Conservation (phyloP, 257 asterid genomes). For the Nicotiana undulata region DNA sequence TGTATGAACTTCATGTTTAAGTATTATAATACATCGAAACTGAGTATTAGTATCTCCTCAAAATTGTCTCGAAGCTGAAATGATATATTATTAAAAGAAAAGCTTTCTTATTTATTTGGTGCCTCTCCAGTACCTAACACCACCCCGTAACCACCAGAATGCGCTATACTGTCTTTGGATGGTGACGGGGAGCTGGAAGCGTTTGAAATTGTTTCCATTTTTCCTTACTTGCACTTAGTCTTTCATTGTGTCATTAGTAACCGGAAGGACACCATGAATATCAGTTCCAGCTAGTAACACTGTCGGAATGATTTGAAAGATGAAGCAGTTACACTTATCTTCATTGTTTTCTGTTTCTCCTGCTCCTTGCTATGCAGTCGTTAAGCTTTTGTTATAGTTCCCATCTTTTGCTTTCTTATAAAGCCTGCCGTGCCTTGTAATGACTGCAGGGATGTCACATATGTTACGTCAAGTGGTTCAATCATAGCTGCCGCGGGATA, state of each 20-base stretch:
- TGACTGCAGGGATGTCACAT: constrained; percentile 74
- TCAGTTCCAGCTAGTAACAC: not conserved
- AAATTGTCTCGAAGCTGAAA: not conserved
- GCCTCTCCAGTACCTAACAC: not conserved
- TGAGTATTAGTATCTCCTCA: not conserved
- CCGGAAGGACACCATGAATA: no score
- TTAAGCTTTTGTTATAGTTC: not conserved
- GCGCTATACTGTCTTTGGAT: not conserved
- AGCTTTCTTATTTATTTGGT: not conserved
- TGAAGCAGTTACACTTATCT: not conserved
- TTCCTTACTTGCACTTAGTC: not conserved
- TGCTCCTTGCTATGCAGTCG: not conserved
- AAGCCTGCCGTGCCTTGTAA: not conserved
- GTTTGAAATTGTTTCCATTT: not conserved
- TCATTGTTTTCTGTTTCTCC: not conserved
- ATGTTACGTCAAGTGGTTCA: constrained; percentile 91
- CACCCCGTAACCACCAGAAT: not conserved
- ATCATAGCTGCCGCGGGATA: constrained; percentile 94
- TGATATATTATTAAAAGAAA: not conserved
- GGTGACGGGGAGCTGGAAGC: not conserved
- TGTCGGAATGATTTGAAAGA: not conserved
- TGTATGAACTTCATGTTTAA: not conserved
- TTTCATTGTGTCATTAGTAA: not conserved
- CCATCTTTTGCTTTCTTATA: constrained; percentile 6
- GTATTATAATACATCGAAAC: not conserved